Base-by-base conservation (phyloP, 306 rosid species). In the Rosa rugosa region DNA sequence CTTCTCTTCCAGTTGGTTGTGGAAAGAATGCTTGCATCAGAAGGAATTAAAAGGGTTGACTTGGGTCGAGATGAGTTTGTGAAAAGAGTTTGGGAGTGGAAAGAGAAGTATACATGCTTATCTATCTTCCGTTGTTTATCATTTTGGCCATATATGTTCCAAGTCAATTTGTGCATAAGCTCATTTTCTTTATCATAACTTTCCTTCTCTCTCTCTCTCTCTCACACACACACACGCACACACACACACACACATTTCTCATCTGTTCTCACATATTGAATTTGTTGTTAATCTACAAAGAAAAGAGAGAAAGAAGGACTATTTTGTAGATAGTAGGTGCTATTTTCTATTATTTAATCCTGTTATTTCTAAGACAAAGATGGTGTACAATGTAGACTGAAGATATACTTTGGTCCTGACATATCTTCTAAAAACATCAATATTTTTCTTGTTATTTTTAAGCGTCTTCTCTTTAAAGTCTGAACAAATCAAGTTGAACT, bases 11-110 rank as follows among this genome's bases (percentile, higher is more conserved):
- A 94, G 98, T 85, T 94, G 87, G 98, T 94, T 80, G 98, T 94
- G 80, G 98, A 94, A 86, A 91, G 87, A 87, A 94, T 90, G 97
- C 93, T 94, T 75, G 97, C 94, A 11, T 86, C 95, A 59, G 98
- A 92, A 89, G 98, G 98, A 81, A 81, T 84, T 75, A 94, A 84
- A 83, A 89, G 98, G 81, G 81, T 66, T 83, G 97, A 94, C 69
- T 76, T 94, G 89, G 83, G 90, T 78, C 89, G 97, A 80, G 94
- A 94, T 44, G 97, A 94, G 77, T 94, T 94, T 84, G 87, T 90
- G 75, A 87, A 80, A 44, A 86, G 89, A 80, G 95, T 94, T 80
- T 94, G 97, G 98, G 86, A 94, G 88, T 94, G 98, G 98, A 94
- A 94, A 91, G 93, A 94, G 86, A 92, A 94, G 98, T 94, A 91